Evolutionary conservation across 1,284 basidiomycete species (phyloP), one percentile per base, ranked within the genome.

Genomic region (Tilletia indica): DNA sequence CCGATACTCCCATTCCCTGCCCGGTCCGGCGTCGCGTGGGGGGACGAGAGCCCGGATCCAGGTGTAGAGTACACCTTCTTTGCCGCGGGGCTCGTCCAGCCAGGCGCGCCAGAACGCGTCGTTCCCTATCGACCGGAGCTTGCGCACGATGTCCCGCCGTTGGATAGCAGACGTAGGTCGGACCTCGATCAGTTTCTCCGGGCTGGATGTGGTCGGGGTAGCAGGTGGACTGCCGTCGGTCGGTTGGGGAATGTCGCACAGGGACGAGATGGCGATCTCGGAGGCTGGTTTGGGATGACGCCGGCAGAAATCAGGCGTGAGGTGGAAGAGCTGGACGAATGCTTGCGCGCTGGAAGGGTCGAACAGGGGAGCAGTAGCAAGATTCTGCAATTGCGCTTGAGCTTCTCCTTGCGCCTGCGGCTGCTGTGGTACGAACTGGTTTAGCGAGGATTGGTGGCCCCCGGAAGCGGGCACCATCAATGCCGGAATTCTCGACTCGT

Each of bases 181-280:
- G 5, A 64, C 61, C 36, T 64, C 61, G 61, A 34, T 12, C 14
- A 34, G 14, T 5, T 21, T 36, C 16, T 25, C n/a, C n/a, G 8
- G 25, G n/a, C 12, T 12, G 8, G 58, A 34, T 31, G 25, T 31
- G 25, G 25, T 31, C 25, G 25, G 25, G 14, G 42, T 9, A 45
- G 42, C 42, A 45, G 14, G 42, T 1, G 42, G 6, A 8, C 9
- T 14, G 6, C 14, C 42, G 42, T 14, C 42, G 42, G 42, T 45
- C 42, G 42, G 14, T 31, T 31, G 25, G 14, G 34, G 61, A 11
- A 64, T 2, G 16, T 38, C 61, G 36, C 61, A 64, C 36, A 64
- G 61, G 9, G 61, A 64, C 9, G 31, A 14, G 9, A 64, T 64
- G 19, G 61, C 61, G 19, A 64, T 64, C 61, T 64, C 61, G 12